Conservation (phyloP, 2,329 filamentous ascomycete genomes). For the Cucurbitaria berberidis region DNA sequence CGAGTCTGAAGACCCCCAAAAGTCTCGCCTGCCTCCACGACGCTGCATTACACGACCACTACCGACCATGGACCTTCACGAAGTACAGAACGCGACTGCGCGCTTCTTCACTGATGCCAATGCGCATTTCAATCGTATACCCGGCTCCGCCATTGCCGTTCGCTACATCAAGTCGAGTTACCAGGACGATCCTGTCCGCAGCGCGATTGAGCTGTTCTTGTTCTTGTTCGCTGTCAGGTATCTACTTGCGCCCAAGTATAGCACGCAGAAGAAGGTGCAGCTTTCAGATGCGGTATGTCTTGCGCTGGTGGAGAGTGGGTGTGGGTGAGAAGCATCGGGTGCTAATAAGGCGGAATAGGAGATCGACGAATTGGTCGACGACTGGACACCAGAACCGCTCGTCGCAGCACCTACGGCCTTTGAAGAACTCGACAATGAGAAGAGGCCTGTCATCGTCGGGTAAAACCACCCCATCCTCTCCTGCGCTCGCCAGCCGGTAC, state of each 20-base stretch:
- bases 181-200: slow-evolving; percentile 94
- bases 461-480: slow-evolving; percentile 47
- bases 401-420: slow-evolving; percentile 74
- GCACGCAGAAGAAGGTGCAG: slow-evolving; percentile 86
- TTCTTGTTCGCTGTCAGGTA: slow-evolving; percentile 97
- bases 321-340: not conserved
- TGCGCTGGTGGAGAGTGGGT: not conserved
- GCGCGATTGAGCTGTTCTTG: slow-evolving; percentile 88
- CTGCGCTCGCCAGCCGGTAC: not conserved
- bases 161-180: slow-evolving; percentile 97
- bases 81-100: slow-evolving; percentile 60
- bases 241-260: slow-evolving; percentile 88
- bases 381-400: slow-evolving; percentile 94
- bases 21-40: slow-evolving; percentile 3
- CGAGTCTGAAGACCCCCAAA: slow-evolving; percentile 10
- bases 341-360: slow-evolving; percentile 60
- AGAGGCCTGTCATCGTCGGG: slow-evolving; percentile 86
- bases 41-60: slow-evolving; percentile 1
- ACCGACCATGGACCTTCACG: slow-evolving; percentile 61
- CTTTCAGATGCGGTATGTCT: slow-evolving; percentile 75
- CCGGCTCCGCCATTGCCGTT: slow-evolving; percentile 90
- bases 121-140: slow-evolving; percentile 83
- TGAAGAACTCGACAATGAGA: slow-evolving; percentile 84
- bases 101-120: slow-evolving; percentile 62
- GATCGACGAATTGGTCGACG: slow-evolving; percentile 94